These are phyloP conservation scores for Phytophthora multivora DNA, from an alignment of 352 stramenopile genomes.

Conservation along the genomic window DNA sequence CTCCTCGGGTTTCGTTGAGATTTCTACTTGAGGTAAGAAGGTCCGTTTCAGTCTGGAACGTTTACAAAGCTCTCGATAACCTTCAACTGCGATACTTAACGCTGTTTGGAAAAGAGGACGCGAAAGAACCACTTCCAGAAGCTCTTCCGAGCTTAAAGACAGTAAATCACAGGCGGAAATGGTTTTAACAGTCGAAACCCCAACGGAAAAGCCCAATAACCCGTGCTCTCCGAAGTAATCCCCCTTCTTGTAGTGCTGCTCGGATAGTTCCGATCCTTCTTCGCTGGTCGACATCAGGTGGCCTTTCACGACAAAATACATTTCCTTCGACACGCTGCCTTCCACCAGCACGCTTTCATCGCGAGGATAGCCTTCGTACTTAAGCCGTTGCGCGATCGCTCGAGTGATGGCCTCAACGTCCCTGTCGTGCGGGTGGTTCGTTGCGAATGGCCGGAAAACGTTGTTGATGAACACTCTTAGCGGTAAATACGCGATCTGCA, in stretches of 20 bases:
- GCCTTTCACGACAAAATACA: slow-evolving; percentile 78
- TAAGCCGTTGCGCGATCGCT: slow-evolving; percentile 52
- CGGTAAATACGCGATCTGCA: slow-evolving; percentile 46
- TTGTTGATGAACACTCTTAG: slow-evolving; percentile 42
- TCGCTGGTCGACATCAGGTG: slow-evolving; percentile 34
- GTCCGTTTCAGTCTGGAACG: slow-evolving; percentile 2
- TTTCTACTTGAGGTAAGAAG: slow-evolving; percentile 6
- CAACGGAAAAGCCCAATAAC: slow-evolving; percentile 59
- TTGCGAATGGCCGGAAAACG: slow-evolving; percentile 54
- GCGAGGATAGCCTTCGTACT: slow-evolving; percentile 68
- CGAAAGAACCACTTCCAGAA: slow-evolving; percentile 52
- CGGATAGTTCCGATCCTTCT: neutral
- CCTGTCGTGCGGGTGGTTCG: slow-evolving; percentile 28
- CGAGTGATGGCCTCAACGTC: slow-evolving; percentile 40
- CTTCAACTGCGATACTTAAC: slow-evolving; percentile 46
- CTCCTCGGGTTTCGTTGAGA: slow-evolving; percentile 25
- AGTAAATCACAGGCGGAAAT: slow-evolving; percentile 28
- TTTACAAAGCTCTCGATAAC: slow-evolving; percentile 51
- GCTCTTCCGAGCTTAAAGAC: slow-evolving; percentile 42
- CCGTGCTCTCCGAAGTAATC: slow-evolving; percentile 70
- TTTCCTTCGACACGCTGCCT: slow-evolving; percentile 64
- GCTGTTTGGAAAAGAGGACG: slow-evolving; percentile 29
- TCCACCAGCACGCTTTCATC: slow-evolving; percentile 68
- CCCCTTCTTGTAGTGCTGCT: slow-evolving; percentile 38
- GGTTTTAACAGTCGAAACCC: slow-evolving; percentile 37